phyloP scores from a whole-genome alignment of 306 rosid species.

The Rubus parviflorus region DNA sequence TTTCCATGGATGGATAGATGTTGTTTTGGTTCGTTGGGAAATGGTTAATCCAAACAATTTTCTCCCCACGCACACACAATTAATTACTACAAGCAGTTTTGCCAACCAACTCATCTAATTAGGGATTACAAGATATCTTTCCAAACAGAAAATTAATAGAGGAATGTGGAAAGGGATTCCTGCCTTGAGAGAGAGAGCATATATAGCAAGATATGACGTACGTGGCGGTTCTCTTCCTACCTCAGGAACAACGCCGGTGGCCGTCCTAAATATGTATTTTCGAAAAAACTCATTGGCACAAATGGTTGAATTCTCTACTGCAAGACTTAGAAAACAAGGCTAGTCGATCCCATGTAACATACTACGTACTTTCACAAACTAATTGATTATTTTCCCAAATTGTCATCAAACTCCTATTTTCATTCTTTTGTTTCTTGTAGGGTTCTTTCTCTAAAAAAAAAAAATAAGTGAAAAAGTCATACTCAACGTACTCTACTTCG shows the following conservation, averaged over 20 bases:
- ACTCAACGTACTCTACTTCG: background rate
- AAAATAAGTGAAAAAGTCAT: too few species aligned
- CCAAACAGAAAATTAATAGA: background rate
- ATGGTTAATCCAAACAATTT: background rate
- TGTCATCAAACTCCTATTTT: background rate
- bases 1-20: background rate
- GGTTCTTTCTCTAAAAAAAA: background rate
- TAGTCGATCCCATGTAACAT: background rate
- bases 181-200: background rate
- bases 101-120: background rate
- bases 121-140: background rate
- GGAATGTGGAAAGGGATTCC: background rate
- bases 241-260: background rate
- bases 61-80: background rate
- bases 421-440: background rate
- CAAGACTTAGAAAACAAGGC: background rate
- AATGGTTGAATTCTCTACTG: background rate
- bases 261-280: background rate
- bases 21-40: background rate
- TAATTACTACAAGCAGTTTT: background rate
- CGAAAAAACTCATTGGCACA: background rate
- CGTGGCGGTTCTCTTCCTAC: background rate
- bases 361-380: background rate
- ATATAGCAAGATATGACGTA: background rate
- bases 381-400: background rate